These are phyloP conservation scores for Cutaneotrichosporon daszewskae DNA, from an alignment of 1,284 basidiomycete genomes.

Conservation along the genomic window DNA sequence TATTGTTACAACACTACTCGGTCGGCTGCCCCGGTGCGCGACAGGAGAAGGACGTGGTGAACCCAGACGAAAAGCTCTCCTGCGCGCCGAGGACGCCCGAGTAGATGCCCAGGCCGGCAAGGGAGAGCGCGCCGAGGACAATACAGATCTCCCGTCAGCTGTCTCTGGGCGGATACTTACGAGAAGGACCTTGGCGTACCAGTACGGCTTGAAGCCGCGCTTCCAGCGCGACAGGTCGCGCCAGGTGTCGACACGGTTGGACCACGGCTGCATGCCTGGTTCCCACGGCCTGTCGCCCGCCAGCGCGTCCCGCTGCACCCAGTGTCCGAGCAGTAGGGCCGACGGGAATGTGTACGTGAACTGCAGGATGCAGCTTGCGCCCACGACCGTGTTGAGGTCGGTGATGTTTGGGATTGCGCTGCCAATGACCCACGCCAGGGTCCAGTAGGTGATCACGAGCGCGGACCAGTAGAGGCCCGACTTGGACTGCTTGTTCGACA, in stretches of 20 bases:
- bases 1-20: no score
- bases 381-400: conserved; percentile 55
- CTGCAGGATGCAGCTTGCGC: conserved; percentile 33
- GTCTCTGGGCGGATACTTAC: background rate
- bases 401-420: conserved; percentile 59
- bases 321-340: conserved; percentile 14
- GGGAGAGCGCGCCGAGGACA: conserved; percentile 8
- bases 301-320: conserved; percentile 18
- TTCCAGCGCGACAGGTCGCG: conserved; percentile 12
- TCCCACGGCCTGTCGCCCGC: conserved; percentile 11
- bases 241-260: conserved; percentile 16
- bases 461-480: conserved; percentile 52
- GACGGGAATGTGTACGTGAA: conserved; percentile 19
- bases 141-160: conserved; percentile 2
- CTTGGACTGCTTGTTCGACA: conserved; percentile 50
- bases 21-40: conserved; percentile 16
- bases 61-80: conserved; percentile 4
- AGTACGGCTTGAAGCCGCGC: conserved; percentile 15
- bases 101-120: conserved; percentile 14
- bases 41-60: conserved; percentile 14
- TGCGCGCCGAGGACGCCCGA: conserved; percentile 8
- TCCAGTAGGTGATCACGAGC: conserved; percentile 34
- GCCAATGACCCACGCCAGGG: conserved; percentile 56
- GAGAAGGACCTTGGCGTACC: conserved; percentile 14
- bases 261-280: conserved; percentile 13